These are phyloP conservation scores for Candida tetrigidarum DNA, from an alignment of 1,139 yeast species.

Conservation along the genomic window DNA sequence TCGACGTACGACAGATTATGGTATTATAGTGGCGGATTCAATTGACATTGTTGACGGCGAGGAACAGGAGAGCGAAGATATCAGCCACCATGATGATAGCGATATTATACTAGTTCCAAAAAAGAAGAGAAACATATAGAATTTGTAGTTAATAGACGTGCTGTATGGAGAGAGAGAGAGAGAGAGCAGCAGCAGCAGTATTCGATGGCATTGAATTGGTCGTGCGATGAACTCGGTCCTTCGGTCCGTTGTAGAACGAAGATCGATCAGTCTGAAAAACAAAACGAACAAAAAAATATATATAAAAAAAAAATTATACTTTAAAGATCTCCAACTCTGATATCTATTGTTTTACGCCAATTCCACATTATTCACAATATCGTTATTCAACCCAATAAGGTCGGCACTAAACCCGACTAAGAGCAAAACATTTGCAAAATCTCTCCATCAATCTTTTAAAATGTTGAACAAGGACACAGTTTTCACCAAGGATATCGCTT, in stretches of 20 bases:
- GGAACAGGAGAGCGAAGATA: not conserved
- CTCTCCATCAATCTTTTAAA: constrained; percentile 20
- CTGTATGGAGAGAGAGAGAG: too few species aligned
- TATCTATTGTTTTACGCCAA: not conserved
- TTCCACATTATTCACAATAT: constrained; percentile 11
- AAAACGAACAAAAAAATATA: too few species aligned
- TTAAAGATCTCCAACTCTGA: too few species aligned
- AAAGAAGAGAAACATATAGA: not conserved
- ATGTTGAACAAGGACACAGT: constrained; percentile 51
- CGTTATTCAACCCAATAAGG: constrained; percentile 15
- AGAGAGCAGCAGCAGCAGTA: too few species aligned
- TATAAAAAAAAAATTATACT: not conserved
- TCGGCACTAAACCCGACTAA: constrained; percentile 26
- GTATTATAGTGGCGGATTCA: constrained; percentile 50
- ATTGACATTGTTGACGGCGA: constrained; percentile 25
- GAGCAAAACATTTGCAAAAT: constrained; percentile 10
- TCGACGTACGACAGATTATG: constrained; percentile 58
- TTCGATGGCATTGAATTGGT: too few species aligned
- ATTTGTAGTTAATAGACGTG: not conserved
- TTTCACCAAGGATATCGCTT: constrained; percentile 58
- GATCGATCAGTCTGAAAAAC: not conserved
- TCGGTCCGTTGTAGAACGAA: not conserved
- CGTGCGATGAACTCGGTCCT: too few species aligned
- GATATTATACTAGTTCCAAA: not conserved
- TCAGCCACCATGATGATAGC: not conserved